phyloP scores from a whole-genome alignment of 2,329 filamentous ascomycete genomes.

The Hymenoscyphus repandus region DNA sequence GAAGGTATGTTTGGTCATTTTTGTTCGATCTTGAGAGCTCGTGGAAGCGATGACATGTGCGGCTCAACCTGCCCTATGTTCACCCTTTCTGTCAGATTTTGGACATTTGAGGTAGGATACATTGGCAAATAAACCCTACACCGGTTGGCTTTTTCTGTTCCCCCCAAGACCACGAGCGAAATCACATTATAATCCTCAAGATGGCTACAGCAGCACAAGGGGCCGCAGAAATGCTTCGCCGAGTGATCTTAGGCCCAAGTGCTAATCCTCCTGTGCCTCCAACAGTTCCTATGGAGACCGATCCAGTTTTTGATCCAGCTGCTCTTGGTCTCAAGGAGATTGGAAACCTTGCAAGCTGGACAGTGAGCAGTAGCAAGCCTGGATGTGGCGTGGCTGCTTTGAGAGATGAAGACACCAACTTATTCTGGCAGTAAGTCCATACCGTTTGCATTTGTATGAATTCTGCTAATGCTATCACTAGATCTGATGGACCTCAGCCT shows the following conservation, averaged over 20 bases:
- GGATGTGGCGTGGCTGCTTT: slow-evolving; percentile 74
- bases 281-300: slow-evolving; percentile 30
- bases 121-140: background rate
- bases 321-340: slow-evolving; percentile 67
- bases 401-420: slow-evolving; percentile 63
- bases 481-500: slow-evolving; percentile 78
- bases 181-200: too few relatives aligned
- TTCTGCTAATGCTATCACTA: slow-evolving; percentile 27
- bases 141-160: background rate
- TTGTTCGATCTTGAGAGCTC: background rate
- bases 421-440: slow-evolving; percentile 69
- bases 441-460: background rate
- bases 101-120: background rate
- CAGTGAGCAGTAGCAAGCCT: slow-evolving; percentile 75
- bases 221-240: background rate
- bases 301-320: slow-evolving; percentile 44
- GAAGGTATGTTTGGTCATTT: slow-evolving; percentile 21
- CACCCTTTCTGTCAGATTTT: background rate
- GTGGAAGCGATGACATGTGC: too few relatives aligned
- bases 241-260: background rate
- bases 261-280: slow-evolving; percentile 6
- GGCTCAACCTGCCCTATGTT: background rate
- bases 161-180: background rate
- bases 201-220: background rate
- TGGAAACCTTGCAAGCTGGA: slow-evolving; percentile 77